Evolutionary conservation across 2,329 filamentous ascomycete species (phyloP).

Genomic region (Sporothrix curviconia): DNA sequence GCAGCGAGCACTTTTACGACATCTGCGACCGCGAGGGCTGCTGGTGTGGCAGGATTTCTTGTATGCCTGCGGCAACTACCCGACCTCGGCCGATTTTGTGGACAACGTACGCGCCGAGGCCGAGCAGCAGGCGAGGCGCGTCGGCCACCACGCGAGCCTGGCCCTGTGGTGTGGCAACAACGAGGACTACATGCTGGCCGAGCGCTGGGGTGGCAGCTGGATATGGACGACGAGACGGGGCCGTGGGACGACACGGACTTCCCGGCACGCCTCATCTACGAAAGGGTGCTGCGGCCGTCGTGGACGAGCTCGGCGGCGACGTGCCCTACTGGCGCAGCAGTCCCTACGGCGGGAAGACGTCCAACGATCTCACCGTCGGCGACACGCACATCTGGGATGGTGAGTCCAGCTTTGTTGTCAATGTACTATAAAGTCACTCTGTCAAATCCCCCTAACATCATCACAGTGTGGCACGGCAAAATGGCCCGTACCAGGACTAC

Average conservation of each 20-base stretch:
- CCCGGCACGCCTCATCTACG: slow-evolving; percentile 86
- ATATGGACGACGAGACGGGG: slow-evolving; percentile 69
- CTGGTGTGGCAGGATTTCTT: slow-evolving; percentile 71
- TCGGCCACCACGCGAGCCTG: slow-evolving; percentile 82
- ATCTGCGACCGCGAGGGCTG: slow-evolving; percentile 62
- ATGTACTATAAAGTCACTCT: too few species aligned
- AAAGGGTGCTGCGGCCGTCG: slow-evolving; percentile 76
- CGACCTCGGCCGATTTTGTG: slow-evolving; percentile 54
- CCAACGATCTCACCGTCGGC: slow-evolving; percentile 69
- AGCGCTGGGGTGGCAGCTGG: slow-evolving; percentile 67
- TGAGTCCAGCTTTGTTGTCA: too few species aligned
- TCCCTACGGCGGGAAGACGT: slow-evolving; percentile 74
- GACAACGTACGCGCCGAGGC: slow-evolving; percentile 56
- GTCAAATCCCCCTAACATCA: too few species aligned
- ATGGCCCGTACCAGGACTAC: slow-evolving; percentile 87
- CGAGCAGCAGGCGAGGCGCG: slow-evolving; percentile 59
- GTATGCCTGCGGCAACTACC: slow-evolving; percentile 64
- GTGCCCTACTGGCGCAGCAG: slow-evolving; percentile 79
- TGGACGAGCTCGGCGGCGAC: slow-evolving; percentile 57
- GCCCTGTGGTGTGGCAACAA: slow-evolving; percentile 91
- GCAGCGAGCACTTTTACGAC: slow-evolving; percentile 63
- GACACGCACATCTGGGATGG: slow-evolving; percentile 96
- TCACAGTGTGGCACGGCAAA: slow-evolving; percentile 92
- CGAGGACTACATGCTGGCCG: slow-evolving; percentile 83
- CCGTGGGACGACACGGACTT: slow-evolving; percentile 85